Conservation (phyloP, 2,329 filamentous ascomycete genomes). For the Fusarium sp. region DNA sequence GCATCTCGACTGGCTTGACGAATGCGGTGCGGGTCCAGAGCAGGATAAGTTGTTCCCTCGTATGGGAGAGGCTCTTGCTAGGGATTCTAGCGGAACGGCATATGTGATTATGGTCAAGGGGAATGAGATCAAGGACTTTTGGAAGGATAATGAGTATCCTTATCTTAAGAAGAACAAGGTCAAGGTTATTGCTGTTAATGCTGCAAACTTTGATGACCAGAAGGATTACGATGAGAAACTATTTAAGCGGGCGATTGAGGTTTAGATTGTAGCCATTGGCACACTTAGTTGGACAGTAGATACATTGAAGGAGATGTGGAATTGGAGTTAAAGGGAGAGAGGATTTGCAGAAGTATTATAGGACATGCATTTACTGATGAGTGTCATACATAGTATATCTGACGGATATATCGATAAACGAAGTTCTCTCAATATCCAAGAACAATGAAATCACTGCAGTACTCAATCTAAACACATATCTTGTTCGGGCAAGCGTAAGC, state of each 20-base stretch:
- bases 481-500: no score
- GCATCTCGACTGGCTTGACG: not conserved
- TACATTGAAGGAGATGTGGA: fast-evolving
- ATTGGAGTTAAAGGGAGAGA: no score
- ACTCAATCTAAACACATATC: fast-evolving
- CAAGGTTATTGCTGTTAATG: not conserved
- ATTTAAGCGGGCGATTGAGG: not conserved
- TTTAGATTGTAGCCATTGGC: fast-evolving
- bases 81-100: not conserved
- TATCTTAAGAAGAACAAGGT: not conserved
- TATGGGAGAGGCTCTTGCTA: not conserved
- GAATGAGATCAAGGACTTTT: not conserved
- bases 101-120: not conserved
- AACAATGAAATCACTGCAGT: fast-evolving
- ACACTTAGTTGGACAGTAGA: fast-evolving
- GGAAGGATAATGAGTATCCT: not conserved
- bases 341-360: fast-evolving
- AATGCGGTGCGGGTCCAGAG: not conserved
- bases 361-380: fast-evolving
- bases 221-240: not conserved
- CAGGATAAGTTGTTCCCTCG: not conserved
- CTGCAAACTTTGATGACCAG: not conserved
- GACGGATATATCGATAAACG: fast-evolving
- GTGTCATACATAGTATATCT: fast-evolving
- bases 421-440: fast-evolving